phyloP scores from a whole-genome alignment of 2,329 filamentous ascomycete genomes.

The Apiospora phragmitis region DNA sequence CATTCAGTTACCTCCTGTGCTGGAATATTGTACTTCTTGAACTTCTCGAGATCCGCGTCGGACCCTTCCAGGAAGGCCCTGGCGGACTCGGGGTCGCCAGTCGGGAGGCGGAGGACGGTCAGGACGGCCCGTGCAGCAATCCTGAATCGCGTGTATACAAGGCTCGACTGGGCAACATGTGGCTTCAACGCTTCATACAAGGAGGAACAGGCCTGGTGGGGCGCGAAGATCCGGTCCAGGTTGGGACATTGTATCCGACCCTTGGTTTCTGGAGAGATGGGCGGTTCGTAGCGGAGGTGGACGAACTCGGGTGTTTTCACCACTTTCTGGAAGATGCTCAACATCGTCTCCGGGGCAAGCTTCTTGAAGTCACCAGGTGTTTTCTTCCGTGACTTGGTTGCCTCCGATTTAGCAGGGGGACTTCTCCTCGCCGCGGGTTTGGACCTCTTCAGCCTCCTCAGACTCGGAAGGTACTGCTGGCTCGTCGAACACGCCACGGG shows the following conservation, averaged over 20 bases:
- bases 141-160: not conserved
- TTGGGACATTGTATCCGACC: not conserved
- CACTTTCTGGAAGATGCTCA: not conserved
- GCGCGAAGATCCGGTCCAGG: not conserved
- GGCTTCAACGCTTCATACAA: not conserved
- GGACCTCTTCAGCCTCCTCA: too few relatives aligned
- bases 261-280: too few relatives aligned
- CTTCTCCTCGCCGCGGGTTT: too few relatives aligned
- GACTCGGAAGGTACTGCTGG: too few relatives aligned
- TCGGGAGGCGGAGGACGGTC: not conserved
- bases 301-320: not conserved
- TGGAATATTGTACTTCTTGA: not conserved
- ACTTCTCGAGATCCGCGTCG: not conserved
- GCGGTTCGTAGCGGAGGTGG: not conserved
- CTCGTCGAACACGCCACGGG: too few relatives aligned
- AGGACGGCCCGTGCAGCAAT: not conserved
- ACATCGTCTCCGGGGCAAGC: not conserved
- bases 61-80: not conserved
- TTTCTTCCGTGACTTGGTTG: too few relatives aligned
- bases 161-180: not conserved
- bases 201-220: too few relatives aligned
- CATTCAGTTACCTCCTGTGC: not conserved
- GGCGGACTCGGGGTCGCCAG: not conserved
- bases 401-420: too few relatives aligned
- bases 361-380: too few relatives aligned